A percentile compares a stretch with the other conserved stretches of the same genome.
Conservation (phyloP, 2,329 filamentous ascomycete species). For the Pseudogymnoascus sp. region DNA sequence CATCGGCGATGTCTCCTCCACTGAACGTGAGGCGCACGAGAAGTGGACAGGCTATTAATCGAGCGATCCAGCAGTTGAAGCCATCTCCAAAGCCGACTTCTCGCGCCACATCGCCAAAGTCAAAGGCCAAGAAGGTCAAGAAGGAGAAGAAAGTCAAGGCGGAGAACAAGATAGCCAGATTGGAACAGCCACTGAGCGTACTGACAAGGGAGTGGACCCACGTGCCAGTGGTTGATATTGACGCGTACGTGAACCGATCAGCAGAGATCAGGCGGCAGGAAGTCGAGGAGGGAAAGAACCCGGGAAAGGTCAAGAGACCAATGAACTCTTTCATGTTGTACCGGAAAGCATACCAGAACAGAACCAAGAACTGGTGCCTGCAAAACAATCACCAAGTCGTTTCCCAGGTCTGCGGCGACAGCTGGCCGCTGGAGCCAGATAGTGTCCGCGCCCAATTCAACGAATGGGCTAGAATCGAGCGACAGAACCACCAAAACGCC, state of each 20-base stretch:
- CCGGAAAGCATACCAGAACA: conserved; percentile 80
- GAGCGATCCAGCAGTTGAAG: conserved; percentile 19
- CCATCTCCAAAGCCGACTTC: conserved; percentile 22
- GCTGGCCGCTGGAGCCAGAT: conserved; percentile 76
- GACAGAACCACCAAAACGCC: conserved; percentile 73
- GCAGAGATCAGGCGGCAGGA: conserved; percentile 58
- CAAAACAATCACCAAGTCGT: conserved; percentile 93
- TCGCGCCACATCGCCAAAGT: conserved; percentile 10
- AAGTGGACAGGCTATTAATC: conserved; percentile 21
- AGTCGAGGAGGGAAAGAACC: conserved; percentile 56
- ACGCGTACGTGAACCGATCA: conserved; percentile 66
- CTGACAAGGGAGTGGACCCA: conserved; percentile 54
- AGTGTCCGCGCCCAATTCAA: conserved; percentile 68
- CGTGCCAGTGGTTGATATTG: conserved; percentile 67
- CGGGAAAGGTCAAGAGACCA: conserved; percentile 74
- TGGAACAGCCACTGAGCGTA: conserved; percentile 61
- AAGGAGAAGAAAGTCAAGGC: conserved; percentile 34
- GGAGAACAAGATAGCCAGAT: conserved; percentile 40
- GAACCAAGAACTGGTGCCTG: conserved; percentile 70
- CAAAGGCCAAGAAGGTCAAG: conserved; percentile 30
- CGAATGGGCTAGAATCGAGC: conserved; percentile 68
- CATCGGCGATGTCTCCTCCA: conserved; percentile 28
- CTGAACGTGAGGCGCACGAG: conserved; percentile 22
- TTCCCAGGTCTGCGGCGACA: conserved; percentile 75
- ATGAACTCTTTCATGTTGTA: conserved; percentile 99